Percentiles rank a stretch among this genome's conserved stretches.
These are phyloP conservation scores for Chaetomium sp. DNA, from an alignment of 2,329 filamentous ascomycete species.

Conservation along the genomic window DNA sequence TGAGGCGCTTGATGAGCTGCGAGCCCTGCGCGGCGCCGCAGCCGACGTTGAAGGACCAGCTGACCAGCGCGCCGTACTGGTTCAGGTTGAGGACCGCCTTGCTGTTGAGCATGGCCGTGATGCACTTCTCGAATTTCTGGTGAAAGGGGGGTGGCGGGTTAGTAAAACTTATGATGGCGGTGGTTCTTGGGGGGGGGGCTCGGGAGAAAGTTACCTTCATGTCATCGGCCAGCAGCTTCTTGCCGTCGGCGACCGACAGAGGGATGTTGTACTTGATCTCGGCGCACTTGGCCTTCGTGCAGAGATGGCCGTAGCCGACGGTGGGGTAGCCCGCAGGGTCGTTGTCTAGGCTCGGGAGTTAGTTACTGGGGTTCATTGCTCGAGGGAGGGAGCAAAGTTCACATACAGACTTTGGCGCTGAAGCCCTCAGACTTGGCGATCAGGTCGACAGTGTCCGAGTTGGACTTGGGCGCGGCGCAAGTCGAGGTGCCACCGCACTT, in stretches of 20 bases:
- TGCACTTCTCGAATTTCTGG: constrained; percentile 42
- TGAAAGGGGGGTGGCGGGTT: background rate
- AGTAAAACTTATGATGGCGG: background rate
- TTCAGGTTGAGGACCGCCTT: constrained; percentile 50
- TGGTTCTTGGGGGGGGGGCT: background rate
- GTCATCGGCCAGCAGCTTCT: constrained; percentile 46
- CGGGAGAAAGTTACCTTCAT: constrained; percentile 38
- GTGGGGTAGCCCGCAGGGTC: constrained; percentile 52
- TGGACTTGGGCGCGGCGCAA: constrained; percentile 25
- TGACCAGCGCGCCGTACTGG: constrained; percentile 56
- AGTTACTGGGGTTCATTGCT: too few species aligned
- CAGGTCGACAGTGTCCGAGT: constrained; percentile 29
- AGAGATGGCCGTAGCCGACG: constrained; percentile 55
- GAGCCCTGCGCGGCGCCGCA: constrained; percentile 46
- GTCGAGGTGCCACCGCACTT: constrained; percentile 23
- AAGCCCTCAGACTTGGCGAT: constrained; percentile 29
- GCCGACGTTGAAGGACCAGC: constrained; percentile 55
- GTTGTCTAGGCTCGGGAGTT: constrained; percentile 27
- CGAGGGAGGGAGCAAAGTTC: background rate
- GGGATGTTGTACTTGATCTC: constrained; percentile 52
- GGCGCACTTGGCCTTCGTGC: constrained; percentile 44
- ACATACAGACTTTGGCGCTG: constrained; percentile 25
- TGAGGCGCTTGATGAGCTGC: constrained; percentile 47
- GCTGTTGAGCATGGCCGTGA: constrained; percentile 42
- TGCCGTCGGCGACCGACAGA: constrained; percentile 45